These are phyloP conservation scores for Chenopodium suecicum DNA, from an alignment of 148 eudicot genomes.

Conservation along the genomic window DNA sequence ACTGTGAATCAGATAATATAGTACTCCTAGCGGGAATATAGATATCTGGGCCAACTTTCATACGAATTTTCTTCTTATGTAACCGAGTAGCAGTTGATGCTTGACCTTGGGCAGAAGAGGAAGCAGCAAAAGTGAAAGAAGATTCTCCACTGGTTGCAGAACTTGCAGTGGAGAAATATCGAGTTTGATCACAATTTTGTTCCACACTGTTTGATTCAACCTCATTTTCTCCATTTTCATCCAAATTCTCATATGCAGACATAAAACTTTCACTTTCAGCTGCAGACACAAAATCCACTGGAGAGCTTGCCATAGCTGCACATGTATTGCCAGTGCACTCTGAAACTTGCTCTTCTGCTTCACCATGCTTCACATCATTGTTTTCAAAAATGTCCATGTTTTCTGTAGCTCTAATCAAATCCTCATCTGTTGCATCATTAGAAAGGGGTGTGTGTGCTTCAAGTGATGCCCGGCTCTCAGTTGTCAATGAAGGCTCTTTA, in stretches of 20 bases:
- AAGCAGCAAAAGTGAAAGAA: conserved; percentile 70
- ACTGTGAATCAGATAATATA: conserved; percentile 41
- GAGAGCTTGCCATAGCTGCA: conserved; percentile 33
- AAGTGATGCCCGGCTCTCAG: conserved; percentile 33
- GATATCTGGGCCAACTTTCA: conserved; percentile 48
- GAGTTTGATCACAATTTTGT: conserved; percentile 44
- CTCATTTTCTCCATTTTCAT: conserved; percentile 51
- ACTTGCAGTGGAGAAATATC: conserved; percentile 48
- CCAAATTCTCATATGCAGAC: conserved; percentile 64
- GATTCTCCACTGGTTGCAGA: conserved; percentile 40
- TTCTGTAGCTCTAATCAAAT: conserved; percentile 52
- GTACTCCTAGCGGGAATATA: conserved; percentile 34
- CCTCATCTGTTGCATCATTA: conserved; percentile 46
- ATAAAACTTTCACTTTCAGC: conserved; percentile 74
- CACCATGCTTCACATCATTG: conserved; percentile 31
- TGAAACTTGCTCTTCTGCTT: conserved; percentile 35
- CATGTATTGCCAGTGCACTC: conserved; percentile 23
- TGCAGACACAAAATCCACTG: conserved; percentile 44
- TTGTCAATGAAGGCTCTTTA: conserved; percentile 49
- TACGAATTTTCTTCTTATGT: conserved; percentile 62
- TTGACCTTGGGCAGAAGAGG: conserved; percentile 51
- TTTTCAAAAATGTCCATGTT: conserved; percentile 47
- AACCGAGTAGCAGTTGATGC: conserved; percentile 40
- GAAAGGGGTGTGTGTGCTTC: conserved; percentile 26
- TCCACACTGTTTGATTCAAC: conserved; percentile 47